Evolutionary conservation across 108 stramenopile genomes (phyloP).

Genomic region (Thalassiosira profunda): DNA sequence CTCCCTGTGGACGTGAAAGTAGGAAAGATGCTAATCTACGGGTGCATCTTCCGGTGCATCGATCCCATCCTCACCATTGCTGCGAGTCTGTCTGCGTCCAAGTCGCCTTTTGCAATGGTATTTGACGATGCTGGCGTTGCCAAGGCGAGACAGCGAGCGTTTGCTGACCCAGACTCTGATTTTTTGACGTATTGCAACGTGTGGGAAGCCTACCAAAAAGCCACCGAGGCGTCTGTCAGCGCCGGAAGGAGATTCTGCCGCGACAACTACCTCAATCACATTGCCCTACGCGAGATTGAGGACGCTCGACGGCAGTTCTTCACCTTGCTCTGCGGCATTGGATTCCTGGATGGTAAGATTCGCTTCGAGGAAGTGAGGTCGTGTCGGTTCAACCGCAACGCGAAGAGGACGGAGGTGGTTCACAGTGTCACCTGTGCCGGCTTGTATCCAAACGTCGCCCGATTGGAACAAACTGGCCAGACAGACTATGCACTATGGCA

Average conservation of each 20-base stretch:
- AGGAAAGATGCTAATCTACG: conserved; percentile 90
- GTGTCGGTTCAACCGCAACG: conserved; percentile 52
- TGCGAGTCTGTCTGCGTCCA: conserved; percentile 73
- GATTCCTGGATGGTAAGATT: conserved; percentile 65
- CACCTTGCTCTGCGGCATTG: conserved; percentile 77
- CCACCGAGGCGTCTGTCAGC: conserved; percentile 13
- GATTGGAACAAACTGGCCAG: conserved; percentile 31
- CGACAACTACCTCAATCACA: conserved; percentile 75
- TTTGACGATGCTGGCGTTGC: conserved; percentile 69
- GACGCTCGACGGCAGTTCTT: conserved; percentile 82
- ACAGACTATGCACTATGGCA: conserved; percentile 39
- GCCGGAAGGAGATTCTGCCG: conserved; percentile 63
- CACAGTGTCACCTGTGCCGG: conserved; percentile 94
- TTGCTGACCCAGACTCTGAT: conserved; percentile 78
- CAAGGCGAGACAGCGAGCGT: conserved; percentile 71
- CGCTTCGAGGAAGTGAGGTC: conserved; percentile 9
- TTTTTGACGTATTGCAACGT: conserved; percentile 91
- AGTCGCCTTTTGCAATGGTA: conserved; percentile 83
- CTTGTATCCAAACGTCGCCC: conserved; percentile 93
- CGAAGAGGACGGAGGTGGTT: conserved; percentile 53
- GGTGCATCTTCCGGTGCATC: conserved; percentile 72
- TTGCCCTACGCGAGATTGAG: conserved; percentile 77
- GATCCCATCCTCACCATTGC: conserved; percentile 85
- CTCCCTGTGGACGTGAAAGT: conserved; percentile 92
- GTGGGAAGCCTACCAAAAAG: conserved; percentile 74